Conservation (phyloP, 768 basidiomycete genomes). For the Tremella yokohamensis region DNA sequence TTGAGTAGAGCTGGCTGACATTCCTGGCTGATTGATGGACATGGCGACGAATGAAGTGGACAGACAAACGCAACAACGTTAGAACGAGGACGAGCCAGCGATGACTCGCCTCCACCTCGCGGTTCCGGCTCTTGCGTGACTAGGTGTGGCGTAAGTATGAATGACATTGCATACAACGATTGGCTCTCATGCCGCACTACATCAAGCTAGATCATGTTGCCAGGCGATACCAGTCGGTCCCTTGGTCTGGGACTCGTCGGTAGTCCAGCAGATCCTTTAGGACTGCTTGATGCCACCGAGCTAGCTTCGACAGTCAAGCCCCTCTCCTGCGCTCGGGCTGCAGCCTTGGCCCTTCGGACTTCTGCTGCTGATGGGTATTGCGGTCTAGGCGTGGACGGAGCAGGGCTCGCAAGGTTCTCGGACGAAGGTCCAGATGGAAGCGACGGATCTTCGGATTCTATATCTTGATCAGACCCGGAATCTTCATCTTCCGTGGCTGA, state of each 20-base stretch:
- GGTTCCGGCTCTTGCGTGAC: too few relatives aligned
- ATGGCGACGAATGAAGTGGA: too few relatives aligned
- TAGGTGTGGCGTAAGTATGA: too few relatives aligned
- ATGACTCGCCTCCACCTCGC: too few relatives aligned
- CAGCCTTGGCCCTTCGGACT: not conserved
- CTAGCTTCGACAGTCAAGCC: slow-evolving; percentile 2
- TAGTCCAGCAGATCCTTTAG: slow-evolving; percentile 3
- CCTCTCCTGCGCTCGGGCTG: not conserved
- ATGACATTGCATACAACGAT: too few relatives aligned
- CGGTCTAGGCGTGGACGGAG: not conserved
- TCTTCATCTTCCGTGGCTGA: slow-evolving; percentile 1
- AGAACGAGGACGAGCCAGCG: too few relatives aligned
- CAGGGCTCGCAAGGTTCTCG: not conserved
- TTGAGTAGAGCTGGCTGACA: too few relatives aligned
- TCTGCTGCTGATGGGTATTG: slow-evolving; percentile 5
- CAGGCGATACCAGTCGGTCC: too few relatives aligned
- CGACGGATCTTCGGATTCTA: not conserved
- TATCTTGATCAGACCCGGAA: slow-evolving; percentile 2
- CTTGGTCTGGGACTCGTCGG: slow-evolving; percentile 6
- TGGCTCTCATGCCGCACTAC: too few relatives aligned
- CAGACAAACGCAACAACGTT: too few relatives aligned
- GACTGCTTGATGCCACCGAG: not conserved
- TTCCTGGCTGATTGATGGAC: too few relatives aligned
- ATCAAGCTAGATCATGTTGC: too few relatives aligned
- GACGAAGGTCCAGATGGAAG: slow-evolving; percentile 5